Percentiles rank a stretch among this genome's conserved stretches.
These are phyloP conservation scores for Didymella segeticola DNA, from an alignment of 2,329 filamentous ascomycete genomes.

Conservation along the genomic window DNA sequence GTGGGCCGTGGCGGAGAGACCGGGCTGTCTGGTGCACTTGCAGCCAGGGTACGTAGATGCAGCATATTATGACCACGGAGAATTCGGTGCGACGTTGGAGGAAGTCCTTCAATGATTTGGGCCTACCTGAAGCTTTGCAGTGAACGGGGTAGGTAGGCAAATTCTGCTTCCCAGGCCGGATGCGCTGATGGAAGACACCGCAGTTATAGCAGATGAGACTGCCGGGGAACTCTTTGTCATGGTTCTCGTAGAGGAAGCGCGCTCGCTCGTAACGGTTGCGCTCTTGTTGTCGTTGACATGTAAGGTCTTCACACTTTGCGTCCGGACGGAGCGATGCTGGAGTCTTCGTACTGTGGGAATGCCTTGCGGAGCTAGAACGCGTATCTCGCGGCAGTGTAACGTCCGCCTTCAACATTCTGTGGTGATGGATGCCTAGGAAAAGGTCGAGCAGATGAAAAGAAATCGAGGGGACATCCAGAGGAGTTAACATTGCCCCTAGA, in stretches of 20 bases:
- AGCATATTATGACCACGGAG: neutral
- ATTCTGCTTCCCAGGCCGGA: neutral
- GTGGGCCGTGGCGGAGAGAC: slow-evolving; percentile 2
- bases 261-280: slow-evolving; percentile 2
- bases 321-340: neutral
- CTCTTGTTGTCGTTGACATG: slow-evolving; percentile 4
- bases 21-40: slow-evolving; percentile 3
- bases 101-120: neutral
- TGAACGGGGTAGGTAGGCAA: slow-evolving; percentile 1
- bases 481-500: too few species aligned
- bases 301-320: slow-evolving; percentile 6
- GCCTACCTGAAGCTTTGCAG: neutral
- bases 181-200: slow-evolving; percentile 1
- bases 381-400: neutral
- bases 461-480: too few species aligned
- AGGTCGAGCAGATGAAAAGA: slow-evolving; percentile 1
- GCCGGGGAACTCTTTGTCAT: slow-evolving; percentile 1
- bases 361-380: slow-evolving; percentile 1
- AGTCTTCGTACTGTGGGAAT: slow-evolving; percentile 5
- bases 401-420: slow-evolving; percentile 2
- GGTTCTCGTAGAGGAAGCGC: neutral
- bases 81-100: neutral
- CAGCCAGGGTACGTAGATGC: slow-evolving; percentile 3
- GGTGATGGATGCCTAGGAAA: neutral
- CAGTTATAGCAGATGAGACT: slow-evolving; percentile 4